phyloP scores from a whole-genome alignment of 345 rosid genomes.

The Noccaea bulbosa region DNA sequence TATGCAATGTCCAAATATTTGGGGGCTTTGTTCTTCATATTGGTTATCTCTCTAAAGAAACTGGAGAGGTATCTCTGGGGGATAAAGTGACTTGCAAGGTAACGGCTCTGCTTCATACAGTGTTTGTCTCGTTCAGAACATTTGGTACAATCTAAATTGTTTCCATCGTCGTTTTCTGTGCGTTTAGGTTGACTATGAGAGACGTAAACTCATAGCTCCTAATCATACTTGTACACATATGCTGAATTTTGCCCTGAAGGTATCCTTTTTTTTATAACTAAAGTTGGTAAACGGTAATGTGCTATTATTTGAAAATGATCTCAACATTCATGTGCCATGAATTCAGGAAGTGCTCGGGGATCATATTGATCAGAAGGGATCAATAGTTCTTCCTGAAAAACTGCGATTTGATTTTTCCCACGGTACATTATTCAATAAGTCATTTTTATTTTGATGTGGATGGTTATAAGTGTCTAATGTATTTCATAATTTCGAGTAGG shows the following conservation, averaged over 20 bases:
- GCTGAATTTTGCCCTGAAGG: conserved; percentile 96
- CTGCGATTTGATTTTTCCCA: conserved; percentile 97
- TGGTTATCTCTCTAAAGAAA: conserved; percentile 58
- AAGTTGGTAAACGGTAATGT: not conserved
- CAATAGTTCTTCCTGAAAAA: conserved; percentile 96
- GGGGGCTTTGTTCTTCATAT: conserved; percentile 95
- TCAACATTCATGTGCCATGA: conserved; percentile 23
- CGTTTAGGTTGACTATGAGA: conserved; percentile 86
- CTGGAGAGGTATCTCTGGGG: conserved; percentile 61
- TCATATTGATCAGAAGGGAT: conserved; percentile 98
- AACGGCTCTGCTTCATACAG: conserved; percentile 15
- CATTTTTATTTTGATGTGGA: conserved; percentile 29
- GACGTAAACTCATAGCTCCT: conserved; percentile 91
- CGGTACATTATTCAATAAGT: conserved; percentile 52
- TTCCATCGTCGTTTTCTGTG: conserved; percentile 4
- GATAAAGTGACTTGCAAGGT: conserved; percentile 88
- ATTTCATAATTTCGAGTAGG: conserved; percentile 51
- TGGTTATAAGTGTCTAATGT: conserved; percentile 16
- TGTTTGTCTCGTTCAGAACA: conserved; percentile 11
- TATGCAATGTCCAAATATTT: conserved; percentile 81
- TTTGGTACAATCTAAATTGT: not conserved
- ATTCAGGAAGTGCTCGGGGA: conserved; percentile 88
- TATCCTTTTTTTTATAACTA: conserved; percentile 33
- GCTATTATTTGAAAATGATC: not conserved
- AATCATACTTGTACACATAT: conserved; percentile 97